phyloP scores from a whole-genome alignment of 345 rosid genomes.

The Salix koriyanagi region DNA sequence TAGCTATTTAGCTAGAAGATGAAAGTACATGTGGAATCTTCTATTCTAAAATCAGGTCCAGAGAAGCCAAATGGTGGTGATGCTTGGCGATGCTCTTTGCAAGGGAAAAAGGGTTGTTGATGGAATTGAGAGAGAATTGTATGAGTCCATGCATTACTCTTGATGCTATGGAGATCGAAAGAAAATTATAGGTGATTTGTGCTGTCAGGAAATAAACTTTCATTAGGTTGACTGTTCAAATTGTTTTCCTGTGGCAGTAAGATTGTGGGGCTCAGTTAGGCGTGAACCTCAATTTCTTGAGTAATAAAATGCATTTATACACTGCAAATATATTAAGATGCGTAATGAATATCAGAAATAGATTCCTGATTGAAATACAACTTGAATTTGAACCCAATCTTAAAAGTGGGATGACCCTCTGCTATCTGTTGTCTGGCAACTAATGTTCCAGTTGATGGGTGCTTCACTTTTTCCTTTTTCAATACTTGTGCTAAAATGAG shows the following conservation, averaged over 20 bases:
- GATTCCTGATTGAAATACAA: no score
- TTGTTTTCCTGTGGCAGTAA: neutral
- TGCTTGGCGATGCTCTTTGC: no score
- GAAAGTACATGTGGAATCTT: neutral
- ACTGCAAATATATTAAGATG: no score
- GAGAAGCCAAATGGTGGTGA: neutral
- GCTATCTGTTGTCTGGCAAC: neutral
- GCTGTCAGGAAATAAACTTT: neutral
- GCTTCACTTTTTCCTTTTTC: neutral
- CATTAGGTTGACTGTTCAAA: neutral
- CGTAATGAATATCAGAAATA: no score
- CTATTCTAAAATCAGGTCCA: neutral
- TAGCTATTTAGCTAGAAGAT: neutral
- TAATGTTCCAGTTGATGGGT: neutral
- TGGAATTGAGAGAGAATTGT: neutral
- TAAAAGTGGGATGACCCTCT: neutral
- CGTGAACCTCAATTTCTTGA: neutral
- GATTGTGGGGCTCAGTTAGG: neutral
- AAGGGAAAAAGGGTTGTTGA: no score
- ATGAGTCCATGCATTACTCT: neutral
- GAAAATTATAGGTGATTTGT: neutral
- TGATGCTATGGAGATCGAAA: neutral
- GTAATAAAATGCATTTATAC: neutral
- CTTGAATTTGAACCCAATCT: no score
- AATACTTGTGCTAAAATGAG: slow-evolving; percentile 1